Evolutionary conservation across 2,329 filamentous ascomycete species (phyloP).

Genomic region (Neonectria punicea): DNA sequence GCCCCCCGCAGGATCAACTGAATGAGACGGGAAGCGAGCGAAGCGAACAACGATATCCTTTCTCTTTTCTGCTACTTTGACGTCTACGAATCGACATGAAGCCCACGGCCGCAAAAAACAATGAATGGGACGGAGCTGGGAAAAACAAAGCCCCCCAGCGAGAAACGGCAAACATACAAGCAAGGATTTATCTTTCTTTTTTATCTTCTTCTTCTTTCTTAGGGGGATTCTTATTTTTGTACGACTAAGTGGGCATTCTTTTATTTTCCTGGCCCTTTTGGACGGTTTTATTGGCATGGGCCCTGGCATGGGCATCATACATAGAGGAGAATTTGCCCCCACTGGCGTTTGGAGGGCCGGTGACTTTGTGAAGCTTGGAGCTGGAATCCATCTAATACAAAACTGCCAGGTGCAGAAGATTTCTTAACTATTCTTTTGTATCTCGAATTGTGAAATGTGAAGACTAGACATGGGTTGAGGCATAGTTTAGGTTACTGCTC

Average conservation of each 20-base stretch:
- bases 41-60: slow-evolving; percentile 30
- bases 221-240: neutral
- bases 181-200: slow-evolving; percentile 23
- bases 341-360: slow-evolving; percentile 7
- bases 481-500: neutral
- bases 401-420: slow-evolving; percentile 43
- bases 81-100: slow-evolving; percentile 39
- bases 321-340: slow-evolving; percentile 29
- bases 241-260: neutral
- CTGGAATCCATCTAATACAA: slow-evolving; percentile 39
- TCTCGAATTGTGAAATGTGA: neutral
- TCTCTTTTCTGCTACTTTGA: slow-evolving; percentile 27
- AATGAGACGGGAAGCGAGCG: slow-evolving; percentile 31
- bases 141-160: slow-evolving; percentile 8
- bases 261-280: neutral
- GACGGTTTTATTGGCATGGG: slow-evolving; percentile 18
- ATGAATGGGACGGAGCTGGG: slow-evolving; percentile 27
- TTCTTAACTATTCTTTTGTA: slow-evolving; percentile 21
- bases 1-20: neutral
- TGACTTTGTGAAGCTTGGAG: slow-evolving; percentile 25
- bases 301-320: slow-evolving; percentile 29
- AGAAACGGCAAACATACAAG: slow-evolving; percentile 21
- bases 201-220: neutral
- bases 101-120: slow-evolving; percentile 31
- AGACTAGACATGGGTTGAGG: neutral